phyloP scores from a whole-genome alignment of 805 yeast genomes.

The Lachancea sp. region DNA sequence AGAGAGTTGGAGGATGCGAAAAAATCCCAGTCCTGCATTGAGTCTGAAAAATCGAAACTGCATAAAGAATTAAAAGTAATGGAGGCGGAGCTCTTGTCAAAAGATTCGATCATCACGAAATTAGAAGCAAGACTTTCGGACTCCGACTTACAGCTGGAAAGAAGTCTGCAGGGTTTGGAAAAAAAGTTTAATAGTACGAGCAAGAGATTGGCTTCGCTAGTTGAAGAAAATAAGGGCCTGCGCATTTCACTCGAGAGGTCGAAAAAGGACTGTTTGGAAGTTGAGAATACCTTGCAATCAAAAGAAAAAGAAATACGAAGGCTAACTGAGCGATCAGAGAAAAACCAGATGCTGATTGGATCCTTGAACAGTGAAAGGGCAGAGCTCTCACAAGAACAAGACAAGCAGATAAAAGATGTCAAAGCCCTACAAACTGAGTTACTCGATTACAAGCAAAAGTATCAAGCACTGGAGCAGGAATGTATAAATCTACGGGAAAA shows the following conservation, averaged over 20 bases:
- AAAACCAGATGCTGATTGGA: constrained; percentile 26
- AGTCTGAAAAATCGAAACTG: constrained; percentile 1
- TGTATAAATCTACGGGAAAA: constrained; percentile 21
- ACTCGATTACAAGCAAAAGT: constrained; percentile 19
- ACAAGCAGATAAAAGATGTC: constrained; percentile 24
- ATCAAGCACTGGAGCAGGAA: constrained; percentile 41
- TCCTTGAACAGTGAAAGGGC: constrained; percentile 31
- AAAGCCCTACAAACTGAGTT: constrained; percentile 26
- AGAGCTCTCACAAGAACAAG: constrained; percentile 25
- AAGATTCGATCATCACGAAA: constrained; percentile 32
- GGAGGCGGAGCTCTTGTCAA: constrained; percentile 14
- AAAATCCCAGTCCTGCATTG: background rate
- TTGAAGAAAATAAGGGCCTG: constrained; percentile 41
- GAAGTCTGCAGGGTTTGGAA: constrained; percentile 32
- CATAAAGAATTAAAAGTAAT: constrained; percentile 12
- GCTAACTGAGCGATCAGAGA: constrained; percentile 23
- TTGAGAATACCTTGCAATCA: constrained; percentile 31
- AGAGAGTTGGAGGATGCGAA: constrained; percentile 14
- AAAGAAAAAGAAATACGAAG: constrained; percentile 34
- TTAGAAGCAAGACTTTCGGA: constrained; percentile 28
- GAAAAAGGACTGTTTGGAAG: constrained; percentile 34
- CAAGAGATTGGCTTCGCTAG: constrained; percentile 34
- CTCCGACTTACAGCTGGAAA: constrained; percentile 33
- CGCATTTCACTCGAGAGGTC: constrained; percentile 35
- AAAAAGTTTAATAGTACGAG: constrained; percentile 33